Conservation (phyloP, 208 protist genomes). For the Vickermania spadyakhi region DNA sequence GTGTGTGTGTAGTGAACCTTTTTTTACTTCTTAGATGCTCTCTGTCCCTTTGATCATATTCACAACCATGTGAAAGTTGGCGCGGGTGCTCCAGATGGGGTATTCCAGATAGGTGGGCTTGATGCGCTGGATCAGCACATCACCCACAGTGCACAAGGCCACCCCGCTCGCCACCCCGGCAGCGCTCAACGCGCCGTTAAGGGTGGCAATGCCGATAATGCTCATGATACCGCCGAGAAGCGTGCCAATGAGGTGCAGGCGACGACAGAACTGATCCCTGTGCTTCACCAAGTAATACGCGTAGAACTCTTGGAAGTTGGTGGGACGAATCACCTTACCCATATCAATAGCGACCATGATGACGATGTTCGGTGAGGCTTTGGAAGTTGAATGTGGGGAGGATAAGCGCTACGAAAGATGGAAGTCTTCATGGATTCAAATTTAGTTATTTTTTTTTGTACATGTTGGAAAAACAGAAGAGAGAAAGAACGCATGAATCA, state of each 20-base stretch:
- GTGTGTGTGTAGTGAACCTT: too few relatives aligned
- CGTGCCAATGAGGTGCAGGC: constrained; percentile 19
- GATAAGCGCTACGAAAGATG: not conserved
- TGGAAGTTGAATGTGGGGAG: not conserved
- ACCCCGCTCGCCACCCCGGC: constrained; percentile 7
- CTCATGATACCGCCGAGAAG: constrained; percentile 1
- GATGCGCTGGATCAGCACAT: constrained; percentile 17
- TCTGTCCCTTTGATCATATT: constrained; percentile 16
- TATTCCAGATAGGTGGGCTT: constrained; percentile 19
- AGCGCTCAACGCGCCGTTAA: not conserved
- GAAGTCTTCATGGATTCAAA: not conserved
- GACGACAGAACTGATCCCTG: constrained; percentile 17
- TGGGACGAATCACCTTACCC: constrained; percentile 10
- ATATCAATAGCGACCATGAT: constrained; percentile 5
- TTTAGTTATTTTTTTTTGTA: constrained; percentile 4
- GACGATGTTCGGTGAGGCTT: constrained; percentile 1
- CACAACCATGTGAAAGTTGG: constrained; percentile 18
- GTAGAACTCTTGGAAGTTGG: constrained; percentile 26
- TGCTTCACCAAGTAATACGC: constrained; percentile 23
- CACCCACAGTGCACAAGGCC: constrained; percentile 15
- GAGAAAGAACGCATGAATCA: too few relatives aligned
- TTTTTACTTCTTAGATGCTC: constrained; percentile 13
- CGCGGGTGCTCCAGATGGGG: constrained; percentile 21
- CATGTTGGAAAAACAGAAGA: too few relatives aligned
- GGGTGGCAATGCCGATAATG: not conserved